Evolutionary conservation across 257 asterid genomes (phyloP).

Genomic region (Solanum medicagineum): DNA sequence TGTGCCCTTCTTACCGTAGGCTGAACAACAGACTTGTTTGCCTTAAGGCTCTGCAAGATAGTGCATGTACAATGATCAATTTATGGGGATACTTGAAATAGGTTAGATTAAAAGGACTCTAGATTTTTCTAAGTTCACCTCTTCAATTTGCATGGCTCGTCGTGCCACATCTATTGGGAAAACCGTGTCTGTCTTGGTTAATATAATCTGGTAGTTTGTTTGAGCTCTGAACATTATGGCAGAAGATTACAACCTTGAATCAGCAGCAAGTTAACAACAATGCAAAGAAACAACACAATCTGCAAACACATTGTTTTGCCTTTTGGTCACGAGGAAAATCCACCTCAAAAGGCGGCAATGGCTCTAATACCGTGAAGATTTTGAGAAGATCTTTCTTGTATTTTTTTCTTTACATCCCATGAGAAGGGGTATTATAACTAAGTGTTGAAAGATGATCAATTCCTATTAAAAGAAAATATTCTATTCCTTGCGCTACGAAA

Average conservation of each 20-base stretch:
- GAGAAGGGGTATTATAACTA: neutral
- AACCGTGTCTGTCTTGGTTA: slow-evolving; percentile 82
- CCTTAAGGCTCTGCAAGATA: slow-evolving; percentile 65
- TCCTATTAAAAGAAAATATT: neutral
- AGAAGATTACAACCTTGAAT: neutral
- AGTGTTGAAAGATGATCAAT: neutral
- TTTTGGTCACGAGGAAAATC: neutral
- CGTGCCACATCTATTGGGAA: slow-evolving; percentile 94
- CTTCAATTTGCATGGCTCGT: slow-evolving; percentile 96
- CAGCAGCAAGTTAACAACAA: neutral
- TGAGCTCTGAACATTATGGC: slow-evolving; percentile 38
- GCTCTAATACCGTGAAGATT: neutral
- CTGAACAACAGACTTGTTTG: slow-evolving; percentile 70
- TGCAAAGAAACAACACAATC: neutral
- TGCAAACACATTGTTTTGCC: neutral
- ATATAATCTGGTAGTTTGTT: slow-evolving; percentile 82
- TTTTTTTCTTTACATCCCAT: neutral
- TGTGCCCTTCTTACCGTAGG: slow-evolving; percentile 52
- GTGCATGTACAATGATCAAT: neutral
- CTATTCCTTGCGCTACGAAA: neutral
- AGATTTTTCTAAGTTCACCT: slow-evolving; percentile 27
- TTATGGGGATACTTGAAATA: neutral
- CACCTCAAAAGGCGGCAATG: neutral
- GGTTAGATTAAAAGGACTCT: neutral
- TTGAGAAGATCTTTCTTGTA: neutral